These are phyloP conservation scores for Fusarium abutilonis DNA, from an alignment of 2,329 filamentous ascomycete species.

Conservation along the genomic window DNA sequence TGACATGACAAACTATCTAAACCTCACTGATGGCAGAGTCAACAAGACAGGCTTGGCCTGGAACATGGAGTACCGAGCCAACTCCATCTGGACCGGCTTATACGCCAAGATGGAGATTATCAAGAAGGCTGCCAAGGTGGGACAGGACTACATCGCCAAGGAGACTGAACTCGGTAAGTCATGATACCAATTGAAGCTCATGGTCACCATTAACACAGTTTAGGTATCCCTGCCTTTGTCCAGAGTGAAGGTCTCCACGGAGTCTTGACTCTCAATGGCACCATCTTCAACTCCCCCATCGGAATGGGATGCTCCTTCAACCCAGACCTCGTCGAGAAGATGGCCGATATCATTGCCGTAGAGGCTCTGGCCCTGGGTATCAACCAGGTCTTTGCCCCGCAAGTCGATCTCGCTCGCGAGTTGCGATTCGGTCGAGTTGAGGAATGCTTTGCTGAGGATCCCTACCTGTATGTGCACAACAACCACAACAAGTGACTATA, in stretches of 20 bases:
- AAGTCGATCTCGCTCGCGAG: conserved; percentile 76
- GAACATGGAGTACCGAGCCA: conserved; percentile 73
- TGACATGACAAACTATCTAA: conserved; percentile 78
- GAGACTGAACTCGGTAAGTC: conserved; percentile 48
- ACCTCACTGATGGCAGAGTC: conserved; percentile 71
- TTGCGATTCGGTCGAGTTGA: conserved; percentile 77
- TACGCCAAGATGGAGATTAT: conserved; percentile 72
- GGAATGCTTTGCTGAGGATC: conserved; percentile 77
- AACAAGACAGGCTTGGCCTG: conserved; percentile 73
- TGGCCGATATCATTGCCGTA: conserved; percentile 71
- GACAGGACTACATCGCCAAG: conserved; percentile 74
- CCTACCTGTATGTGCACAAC: conserved; percentile 59
- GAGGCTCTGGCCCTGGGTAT: conserved; percentile 74
- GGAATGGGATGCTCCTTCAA: conserved; percentile 78
- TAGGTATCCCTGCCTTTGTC: conserved; percentile 75
- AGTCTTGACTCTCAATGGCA: conserved; percentile 75
- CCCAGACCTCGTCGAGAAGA: conserved; percentile 69
- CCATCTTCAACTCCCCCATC: conserved; percentile 82
- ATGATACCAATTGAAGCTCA: conserved; percentile 45
- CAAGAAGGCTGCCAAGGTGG: conserved; percentile 68
- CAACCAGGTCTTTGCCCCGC: conserved; percentile 77
- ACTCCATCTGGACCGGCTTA: conserved; percentile 77
- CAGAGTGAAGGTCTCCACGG: conserved; percentile 81
- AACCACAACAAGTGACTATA: background rate
- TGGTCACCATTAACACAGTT: background rate